Conservation (phyloP, 2,329 filamentous ascomycete species). For the Aureobasidium lini region DNA sequence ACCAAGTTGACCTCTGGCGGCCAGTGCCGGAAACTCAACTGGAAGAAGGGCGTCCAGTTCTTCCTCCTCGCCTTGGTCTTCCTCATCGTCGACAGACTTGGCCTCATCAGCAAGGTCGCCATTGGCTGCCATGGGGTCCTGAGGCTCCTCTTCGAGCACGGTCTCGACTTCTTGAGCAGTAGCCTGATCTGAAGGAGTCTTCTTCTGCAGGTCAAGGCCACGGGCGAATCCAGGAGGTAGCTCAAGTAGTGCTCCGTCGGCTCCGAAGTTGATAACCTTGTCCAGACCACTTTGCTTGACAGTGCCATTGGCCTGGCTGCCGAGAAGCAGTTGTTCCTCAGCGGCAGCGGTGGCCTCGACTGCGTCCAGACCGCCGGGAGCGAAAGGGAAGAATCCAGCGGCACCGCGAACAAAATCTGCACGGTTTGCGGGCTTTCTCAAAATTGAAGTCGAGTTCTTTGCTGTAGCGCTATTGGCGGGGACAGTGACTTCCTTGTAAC, state of each 20-base stretch:
- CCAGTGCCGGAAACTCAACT: slow-evolving; percentile 84
- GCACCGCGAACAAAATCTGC: slow-evolving; percentile 90
- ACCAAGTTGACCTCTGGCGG: slow-evolving; percentile 71
- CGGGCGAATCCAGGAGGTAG: slow-evolving; percentile 73
- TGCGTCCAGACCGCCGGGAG: slow-evolving; percentile 79
- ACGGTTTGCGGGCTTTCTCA: slow-evolving; percentile 75
- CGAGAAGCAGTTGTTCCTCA: slow-evolving; percentile 61
- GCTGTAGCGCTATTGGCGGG: slow-evolving; percentile 82
- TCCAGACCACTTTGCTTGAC: slow-evolving; percentile 53
- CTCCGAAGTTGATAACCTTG: slow-evolving; percentile 73
- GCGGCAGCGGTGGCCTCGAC: slow-evolving; percentile 78
- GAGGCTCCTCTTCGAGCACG: slow-evolving; percentile 43
- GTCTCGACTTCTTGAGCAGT: slow-evolving; percentile 61
- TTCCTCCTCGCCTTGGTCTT: slow-evolving; percentile 40
- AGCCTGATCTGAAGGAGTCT: slow-evolving; percentile 46
- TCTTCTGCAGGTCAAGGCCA: slow-evolving; percentile 66
- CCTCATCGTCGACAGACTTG: slow-evolving; percentile 22
- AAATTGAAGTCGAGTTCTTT: slow-evolving; percentile 87
- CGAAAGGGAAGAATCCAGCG: slow-evolving; percentile 89
- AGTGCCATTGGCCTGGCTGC: slow-evolving; percentile 33
- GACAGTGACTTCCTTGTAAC: slow-evolving; percentile 89
- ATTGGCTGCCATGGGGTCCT: slow-evolving; percentile 23
- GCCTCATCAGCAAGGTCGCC: slow-evolving; percentile 39
- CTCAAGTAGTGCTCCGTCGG: slow-evolving; percentile 70
- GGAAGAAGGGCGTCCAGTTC: slow-evolving; percentile 82